These are phyloP conservation scores for Annulohypoxylon truncatum DNA, from an alignment of 2,329 filamentous ascomycete species.

Conservation along the genomic window DNA sequence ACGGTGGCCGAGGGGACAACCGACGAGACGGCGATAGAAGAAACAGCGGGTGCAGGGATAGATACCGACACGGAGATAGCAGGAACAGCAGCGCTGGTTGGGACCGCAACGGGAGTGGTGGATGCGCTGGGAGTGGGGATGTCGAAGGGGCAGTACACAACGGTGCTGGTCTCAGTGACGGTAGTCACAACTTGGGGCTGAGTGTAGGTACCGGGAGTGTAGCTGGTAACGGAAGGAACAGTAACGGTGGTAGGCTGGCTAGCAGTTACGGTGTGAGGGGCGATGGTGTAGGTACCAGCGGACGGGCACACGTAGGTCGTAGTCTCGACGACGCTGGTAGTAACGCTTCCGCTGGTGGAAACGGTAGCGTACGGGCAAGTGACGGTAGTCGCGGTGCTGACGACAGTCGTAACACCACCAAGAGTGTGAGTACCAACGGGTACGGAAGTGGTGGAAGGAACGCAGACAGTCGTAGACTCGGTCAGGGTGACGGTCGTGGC, in stretches of 20 bases:
- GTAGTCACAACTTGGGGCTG: slow-evolving; percentile 74
- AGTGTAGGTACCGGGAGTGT: slow-evolving; percentile 78
- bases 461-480: slow-evolving; percentile 75
- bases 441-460: slow-evolving; percentile 69
- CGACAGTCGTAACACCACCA: slow-evolving; percentile 78
- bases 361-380: slow-evolving; percentile 77
- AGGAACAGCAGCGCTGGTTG: slow-evolving; percentile 39
- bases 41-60: slow-evolving; percentile 42
- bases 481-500: slow-evolving; percentile 77
- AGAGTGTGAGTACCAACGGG: slow-evolving; percentile 74
- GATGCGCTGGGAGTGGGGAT: slow-evolving; percentile 48
- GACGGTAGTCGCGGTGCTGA: slow-evolving; percentile 73
- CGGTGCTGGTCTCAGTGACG: slow-evolving; percentile 73
- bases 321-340: slow-evolving; percentile 74
- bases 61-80: slow-evolving; percentile 22
- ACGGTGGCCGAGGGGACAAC: slow-evolving; percentile 19
- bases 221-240: slow-evolving; percentile 73
- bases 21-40: slow-evolving; percentile 35
- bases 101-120: slow-evolving; percentile 45
- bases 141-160: slow-evolving; percentile 76
- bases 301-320: slow-evolving; percentile 80
- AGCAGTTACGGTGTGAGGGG: slow-evolving; percentile 72
- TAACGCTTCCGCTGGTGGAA: slow-evolving; percentile 67
- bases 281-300: slow-evolving; percentile 81
- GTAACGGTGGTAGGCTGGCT: slow-evolving; percentile 66